These are phyloP conservation scores for Cercospora brassicicola DNA, from an alignment of 2,329 filamentous ascomycete species.

Conservation along the genomic window DNA sequence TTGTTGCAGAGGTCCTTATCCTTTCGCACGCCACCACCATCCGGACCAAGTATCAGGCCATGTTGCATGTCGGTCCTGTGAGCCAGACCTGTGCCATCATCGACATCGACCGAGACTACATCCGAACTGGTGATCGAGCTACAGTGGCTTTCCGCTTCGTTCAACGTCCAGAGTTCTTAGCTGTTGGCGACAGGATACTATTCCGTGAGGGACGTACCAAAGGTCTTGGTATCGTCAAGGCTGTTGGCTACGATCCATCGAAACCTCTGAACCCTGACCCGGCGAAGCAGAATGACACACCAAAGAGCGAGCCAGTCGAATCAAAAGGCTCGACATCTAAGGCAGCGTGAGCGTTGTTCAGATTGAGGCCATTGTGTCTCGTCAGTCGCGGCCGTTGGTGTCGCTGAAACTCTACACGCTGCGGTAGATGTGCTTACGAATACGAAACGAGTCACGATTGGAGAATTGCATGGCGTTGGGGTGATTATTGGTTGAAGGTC, in stretches of 20 bases:
- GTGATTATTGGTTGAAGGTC: not conserved
- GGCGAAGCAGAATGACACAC: conserved; percentile 5
- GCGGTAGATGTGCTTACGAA: not conserved
- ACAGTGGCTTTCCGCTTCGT: conserved; percentile 93
- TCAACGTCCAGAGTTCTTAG: conserved; percentile 88
- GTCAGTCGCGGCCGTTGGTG: not conserved
- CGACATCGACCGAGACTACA: conserved; percentile 93
- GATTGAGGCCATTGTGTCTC: not conserved
- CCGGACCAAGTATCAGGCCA: conserved; percentile 94
- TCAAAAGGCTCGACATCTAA: not conserved
- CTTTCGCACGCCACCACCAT: conserved; percentile 96
- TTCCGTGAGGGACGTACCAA: conserved; percentile 96
- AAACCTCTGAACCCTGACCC: conserved; percentile 48
- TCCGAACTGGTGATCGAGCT: conserved; percentile 91
- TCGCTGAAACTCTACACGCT: not conserved
- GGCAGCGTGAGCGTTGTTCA: not conserved
- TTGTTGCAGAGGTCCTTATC: conserved; percentile 77
- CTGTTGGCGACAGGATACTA: conserved; percentile 81
- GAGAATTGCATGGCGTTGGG: not conserved
- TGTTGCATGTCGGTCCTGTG: conserved; percentile 94
- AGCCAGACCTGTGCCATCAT: conserved; percentile 96
- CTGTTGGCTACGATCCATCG: conserved; percentile 76
- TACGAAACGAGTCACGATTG: not conserved
- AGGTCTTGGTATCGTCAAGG: conserved; percentile 90
- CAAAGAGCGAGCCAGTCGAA: not conserved